These are phyloP conservation scores for Schoenoplectus tabernaemontani DNA, from an alignment of 202 grass and related monocot species.

Conservation along the genomic window DNA sequence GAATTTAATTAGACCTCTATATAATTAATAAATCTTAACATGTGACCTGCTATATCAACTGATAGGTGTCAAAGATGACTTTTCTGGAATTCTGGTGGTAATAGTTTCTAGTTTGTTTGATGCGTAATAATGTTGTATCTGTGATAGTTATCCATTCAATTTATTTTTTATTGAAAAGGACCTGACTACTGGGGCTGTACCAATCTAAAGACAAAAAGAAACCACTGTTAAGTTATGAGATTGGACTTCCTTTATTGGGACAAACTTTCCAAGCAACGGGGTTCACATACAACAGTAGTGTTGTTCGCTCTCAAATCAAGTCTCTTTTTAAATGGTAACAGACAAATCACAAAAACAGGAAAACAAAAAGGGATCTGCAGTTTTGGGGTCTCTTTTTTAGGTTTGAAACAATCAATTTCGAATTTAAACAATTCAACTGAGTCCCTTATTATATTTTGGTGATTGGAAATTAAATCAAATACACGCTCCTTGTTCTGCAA, in stretches of 20 bases:
- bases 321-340: background rate
- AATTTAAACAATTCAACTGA: background rate
- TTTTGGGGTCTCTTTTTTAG: background rate
- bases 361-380: background rate
- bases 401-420: background rate
- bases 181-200: background rate
- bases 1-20: no score
- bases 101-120: background rate
- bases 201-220: background rate
- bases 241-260: background rate
- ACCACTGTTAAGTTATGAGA: background rate
- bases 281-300: background rate
- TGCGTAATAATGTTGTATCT: background rate
- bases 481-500: no score
- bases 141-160: background rate
- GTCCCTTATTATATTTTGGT: background rate
- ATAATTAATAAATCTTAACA: no score
- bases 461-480: background rate
- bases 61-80: no score
- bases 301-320: background rate
- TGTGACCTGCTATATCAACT: no score
- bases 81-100: no score
- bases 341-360: background rate
- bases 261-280: background rate
- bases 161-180: background rate